Percentiles rank a stretch among this genome's conserved stretches.
phyloP scores from a whole-genome alignment of 306 rosid species.

The Begonia fuchsioides region DNA sequence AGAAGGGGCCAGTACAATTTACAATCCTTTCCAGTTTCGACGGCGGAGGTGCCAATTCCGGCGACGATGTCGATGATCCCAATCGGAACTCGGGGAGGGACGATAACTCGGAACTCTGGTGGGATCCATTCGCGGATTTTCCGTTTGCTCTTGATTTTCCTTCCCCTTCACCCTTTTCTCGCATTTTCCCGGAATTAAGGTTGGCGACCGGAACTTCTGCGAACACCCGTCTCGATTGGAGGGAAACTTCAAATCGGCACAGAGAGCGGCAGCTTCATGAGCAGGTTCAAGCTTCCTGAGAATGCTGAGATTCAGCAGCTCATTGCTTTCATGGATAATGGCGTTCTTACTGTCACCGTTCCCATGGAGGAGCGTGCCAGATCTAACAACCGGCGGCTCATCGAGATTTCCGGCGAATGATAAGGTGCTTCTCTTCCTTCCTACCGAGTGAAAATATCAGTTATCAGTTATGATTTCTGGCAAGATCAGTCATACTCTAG shows the following conservation, averaged over 20 bases:
- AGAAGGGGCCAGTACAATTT: too few relatives aligned
- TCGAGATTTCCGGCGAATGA: constrained; percentile 36
- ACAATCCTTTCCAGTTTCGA: too few relatives aligned
- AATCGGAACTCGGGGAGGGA: constrained; percentile 7
- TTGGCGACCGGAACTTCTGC: constrained; percentile 14
- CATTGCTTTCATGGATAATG: constrained; percentile 43
- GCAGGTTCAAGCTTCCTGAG: constrained; percentile 45
- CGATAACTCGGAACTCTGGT: neutral
- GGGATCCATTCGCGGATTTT: constrained; percentile 6
- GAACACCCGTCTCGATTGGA: constrained; percentile 55
- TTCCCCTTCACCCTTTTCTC: constrained; percentile 22
- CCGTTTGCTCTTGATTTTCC: constrained; percentile 21
- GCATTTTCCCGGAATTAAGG: constrained; percentile 16
- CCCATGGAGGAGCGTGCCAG: constrained; percentile 24
- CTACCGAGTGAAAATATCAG: too few relatives aligned
- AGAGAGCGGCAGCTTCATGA: constrained; percentile 61
- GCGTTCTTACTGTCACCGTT: constrained; percentile 42
- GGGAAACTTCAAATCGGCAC: constrained; percentile 66
- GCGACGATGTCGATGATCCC: constrained; percentile 52
- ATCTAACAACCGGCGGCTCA: constrained; percentile 27
- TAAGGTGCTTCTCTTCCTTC: too few relatives aligned
- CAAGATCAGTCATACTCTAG: too few relatives aligned
- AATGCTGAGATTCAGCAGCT: constrained; percentile 36
- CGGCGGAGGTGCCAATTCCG: too few relatives aligned
- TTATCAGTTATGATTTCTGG: too few relatives aligned